Conservation (phyloP, 1,284 basidiomycete genomes). For the Tilletia caries region DNA sequence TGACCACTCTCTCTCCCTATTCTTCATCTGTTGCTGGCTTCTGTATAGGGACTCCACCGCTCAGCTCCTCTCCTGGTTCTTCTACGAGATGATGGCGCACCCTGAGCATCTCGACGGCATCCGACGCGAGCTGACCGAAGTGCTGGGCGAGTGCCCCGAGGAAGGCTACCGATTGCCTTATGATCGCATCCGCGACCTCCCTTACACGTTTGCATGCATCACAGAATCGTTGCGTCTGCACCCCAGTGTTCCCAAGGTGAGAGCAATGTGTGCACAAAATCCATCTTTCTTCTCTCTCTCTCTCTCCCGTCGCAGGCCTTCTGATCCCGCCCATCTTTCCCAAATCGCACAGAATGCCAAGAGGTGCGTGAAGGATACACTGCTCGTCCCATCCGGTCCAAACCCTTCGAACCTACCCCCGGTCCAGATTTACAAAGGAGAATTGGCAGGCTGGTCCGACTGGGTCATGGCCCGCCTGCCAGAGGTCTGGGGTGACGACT, state of each 20-base stretch:
- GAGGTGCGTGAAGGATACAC: conserved; percentile 34
- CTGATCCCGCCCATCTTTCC: neutral
- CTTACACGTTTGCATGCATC: conserved; percentile 36
- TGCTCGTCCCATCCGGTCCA: conserved; percentile 34
- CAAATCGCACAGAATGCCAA: conserved; percentile 30
- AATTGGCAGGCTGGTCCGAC: conserved; percentile 39
- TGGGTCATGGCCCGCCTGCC: conserved; percentile 43
- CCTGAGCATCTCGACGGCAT: conserved; percentile 27
- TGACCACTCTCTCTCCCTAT: no score
- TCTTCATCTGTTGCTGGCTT: no score
- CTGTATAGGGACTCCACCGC: conserved; percentile 37
- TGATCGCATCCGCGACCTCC: conserved; percentile 31
- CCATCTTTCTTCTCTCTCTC: no score
- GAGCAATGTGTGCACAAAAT: no score
- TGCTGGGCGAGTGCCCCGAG: conserved; percentile 23
- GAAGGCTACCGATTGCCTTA: conserved; percentile 27
- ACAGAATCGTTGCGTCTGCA: conserved; percentile 40
- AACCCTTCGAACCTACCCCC: conserved; percentile 34
- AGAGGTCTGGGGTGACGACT: conserved; percentile 40
- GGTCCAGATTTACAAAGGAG: conserved; percentile 33
- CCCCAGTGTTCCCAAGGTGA: conserved; percentile 43
- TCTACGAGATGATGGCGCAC: conserved; percentile 32
- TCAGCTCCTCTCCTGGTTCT: conserved; percentile 41
- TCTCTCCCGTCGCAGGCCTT: no score
- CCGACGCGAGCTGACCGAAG: conserved; percentile 32